Conservation (phyloP, 2,329 filamentous ascomycete genomes). For the Fusarium heterosporum region DNA sequence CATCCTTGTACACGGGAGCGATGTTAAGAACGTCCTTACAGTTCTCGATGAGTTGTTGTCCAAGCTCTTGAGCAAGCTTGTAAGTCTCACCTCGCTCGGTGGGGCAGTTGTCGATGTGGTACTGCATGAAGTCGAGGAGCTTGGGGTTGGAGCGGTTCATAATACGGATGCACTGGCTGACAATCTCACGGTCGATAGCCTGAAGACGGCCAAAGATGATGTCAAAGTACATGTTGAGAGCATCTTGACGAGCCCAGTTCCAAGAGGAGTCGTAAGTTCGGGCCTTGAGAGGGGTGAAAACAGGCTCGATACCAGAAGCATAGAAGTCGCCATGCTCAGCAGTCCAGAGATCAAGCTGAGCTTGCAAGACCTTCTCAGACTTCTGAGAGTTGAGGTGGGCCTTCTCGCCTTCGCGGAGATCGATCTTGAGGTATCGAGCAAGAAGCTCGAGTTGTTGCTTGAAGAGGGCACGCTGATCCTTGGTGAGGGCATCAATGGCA, state of each 20-base stretch:
- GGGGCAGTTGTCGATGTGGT: conserved; percentile 98
- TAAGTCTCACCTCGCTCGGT: conserved; percentile 98
- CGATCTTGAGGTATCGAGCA: conserved; percentile 96
- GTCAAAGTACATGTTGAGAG: conserved; percentile 98
- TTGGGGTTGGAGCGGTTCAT: conserved; percentile 99
- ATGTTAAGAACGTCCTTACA: conserved; percentile 90
- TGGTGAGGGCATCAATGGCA: conserved; percentile 94
- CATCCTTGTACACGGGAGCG: conserved; percentile 95
- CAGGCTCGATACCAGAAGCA: conserved; percentile 91
- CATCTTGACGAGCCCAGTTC: conserved; percentile 99
- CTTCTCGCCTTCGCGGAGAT: conserved; percentile 96
- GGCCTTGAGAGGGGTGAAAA: conserved; percentile 93
- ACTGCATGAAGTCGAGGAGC: conserved; percentile 98
- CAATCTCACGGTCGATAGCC: conserved; percentile 95
- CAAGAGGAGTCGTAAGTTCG: conserved; percentile 97
- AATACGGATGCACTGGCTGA: conserved; percentile 97
- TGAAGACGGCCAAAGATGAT: conserved; percentile 97
- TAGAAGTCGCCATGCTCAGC: conserved; percentile 98
- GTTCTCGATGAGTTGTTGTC: conserved; percentile 94
- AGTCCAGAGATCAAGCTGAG: conserved; percentile 94
- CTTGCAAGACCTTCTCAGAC: conserved; percentile 87
- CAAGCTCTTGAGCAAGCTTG: conserved; percentile 95
- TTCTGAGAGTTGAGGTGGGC: conserved; percentile 86
- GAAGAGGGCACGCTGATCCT: conserved; percentile 95
- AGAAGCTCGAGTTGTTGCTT: conserved; percentile 98